These are phyloP conservation scores for Dissophora ornata DNA, from an alignment of 192 early-diverging fungal genomes.

Conservation along the genomic window DNA sequence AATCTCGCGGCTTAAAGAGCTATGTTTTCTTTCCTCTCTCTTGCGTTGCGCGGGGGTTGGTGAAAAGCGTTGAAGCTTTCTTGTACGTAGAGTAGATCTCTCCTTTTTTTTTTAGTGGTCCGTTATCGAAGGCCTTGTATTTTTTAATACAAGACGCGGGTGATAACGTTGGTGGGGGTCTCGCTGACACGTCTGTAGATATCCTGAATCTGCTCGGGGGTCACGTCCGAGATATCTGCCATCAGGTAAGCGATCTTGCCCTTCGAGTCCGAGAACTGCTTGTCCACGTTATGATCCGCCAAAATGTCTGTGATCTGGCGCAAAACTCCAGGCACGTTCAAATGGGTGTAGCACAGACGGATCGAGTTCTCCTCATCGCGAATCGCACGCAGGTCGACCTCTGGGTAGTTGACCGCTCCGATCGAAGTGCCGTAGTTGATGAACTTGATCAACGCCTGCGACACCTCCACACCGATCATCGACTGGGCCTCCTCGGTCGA, in stretches of 20 bases:
- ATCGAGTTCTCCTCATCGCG: conserved; percentile 75
- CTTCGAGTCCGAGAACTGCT: conserved; percentile 97
- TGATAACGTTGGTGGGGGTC: conserved; percentile 80
- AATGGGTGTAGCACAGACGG: conserved; percentile 93
- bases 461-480: conserved; percentile 97
- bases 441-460: conserved; percentile 83
- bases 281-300: conserved; percentile 96
- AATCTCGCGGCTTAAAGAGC: conserved; percentile 8
- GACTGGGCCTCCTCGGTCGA: conserved; percentile 99
- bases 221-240: conserved; percentile 93
- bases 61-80: neutral
- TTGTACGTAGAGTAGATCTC: neutral
- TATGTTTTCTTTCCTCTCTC: no score
- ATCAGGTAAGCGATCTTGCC: conserved; percentile 95
- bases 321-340: conserved; percentile 58
- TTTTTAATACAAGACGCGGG: conserved; percentile 78
- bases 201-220: conserved; percentile 71
- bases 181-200: conserved; percentile 73
- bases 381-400: conserved; percentile 90
- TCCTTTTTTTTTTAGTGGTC: neutral
- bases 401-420: conserved; percentile 97
- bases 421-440: conserved; percentile 90
- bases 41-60: neutral
- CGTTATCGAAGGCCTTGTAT: neutral
- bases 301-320: conserved; percentile 92